Conservation (phyloP, 768 basidiomycete species). For the Tylopilus balloui region DNA sequence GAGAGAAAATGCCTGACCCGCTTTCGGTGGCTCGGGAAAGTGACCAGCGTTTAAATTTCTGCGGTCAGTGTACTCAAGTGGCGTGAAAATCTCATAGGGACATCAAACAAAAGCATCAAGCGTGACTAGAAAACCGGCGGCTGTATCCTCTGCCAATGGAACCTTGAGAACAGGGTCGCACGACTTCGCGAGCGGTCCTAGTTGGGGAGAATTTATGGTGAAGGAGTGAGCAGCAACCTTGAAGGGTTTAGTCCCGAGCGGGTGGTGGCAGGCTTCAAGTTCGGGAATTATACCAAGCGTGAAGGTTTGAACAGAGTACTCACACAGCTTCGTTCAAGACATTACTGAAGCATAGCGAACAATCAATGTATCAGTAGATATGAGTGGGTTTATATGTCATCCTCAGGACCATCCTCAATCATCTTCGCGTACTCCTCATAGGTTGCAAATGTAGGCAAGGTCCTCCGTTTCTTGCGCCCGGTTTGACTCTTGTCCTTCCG, state of each 20-base stretch:
- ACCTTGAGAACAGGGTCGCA: slow-evolving; percentile 22
- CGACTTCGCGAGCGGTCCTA: slow-evolving; percentile 28
- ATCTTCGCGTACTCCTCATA: slow-evolving; percentile 83
- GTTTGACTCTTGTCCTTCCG: slow-evolving; percentile 39
- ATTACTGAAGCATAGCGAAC: background rate
- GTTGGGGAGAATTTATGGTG: slow-evolving; percentile 20
- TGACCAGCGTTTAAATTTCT: too few relatives aligned
- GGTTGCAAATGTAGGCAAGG: slow-evolving; percentile 77
- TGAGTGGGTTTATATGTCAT: slow-evolving; percentile 18
- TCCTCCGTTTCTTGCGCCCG: slow-evolving; percentile 61
- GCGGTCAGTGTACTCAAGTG: too few relatives aligned
- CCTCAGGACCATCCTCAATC: slow-evolving; percentile 59
- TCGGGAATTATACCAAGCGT: slow-evolving; percentile 33
- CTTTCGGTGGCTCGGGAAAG: too few relatives aligned
- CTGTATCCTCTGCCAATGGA: too few relatives aligned
- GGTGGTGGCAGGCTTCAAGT: slow-evolving; percentile 32
- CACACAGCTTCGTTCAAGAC: background rate
- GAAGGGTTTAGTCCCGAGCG: slow-evolving; percentile 31
- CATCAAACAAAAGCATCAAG: too few relatives aligned
- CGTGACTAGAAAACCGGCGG: slow-evolving; percentile 24
- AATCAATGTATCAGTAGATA: background rate
- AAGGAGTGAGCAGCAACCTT: slow-evolving; percentile 31
- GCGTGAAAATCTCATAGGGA: too few relatives aligned
- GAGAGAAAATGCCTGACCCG: too few relatives aligned
- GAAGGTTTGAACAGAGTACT: slow-evolving; percentile 17